Evolutionary conservation across 2,329 filamentous ascomycete genomes (phyloP).

Genomic region (Sclerotinia trifoliorum): DNA sequence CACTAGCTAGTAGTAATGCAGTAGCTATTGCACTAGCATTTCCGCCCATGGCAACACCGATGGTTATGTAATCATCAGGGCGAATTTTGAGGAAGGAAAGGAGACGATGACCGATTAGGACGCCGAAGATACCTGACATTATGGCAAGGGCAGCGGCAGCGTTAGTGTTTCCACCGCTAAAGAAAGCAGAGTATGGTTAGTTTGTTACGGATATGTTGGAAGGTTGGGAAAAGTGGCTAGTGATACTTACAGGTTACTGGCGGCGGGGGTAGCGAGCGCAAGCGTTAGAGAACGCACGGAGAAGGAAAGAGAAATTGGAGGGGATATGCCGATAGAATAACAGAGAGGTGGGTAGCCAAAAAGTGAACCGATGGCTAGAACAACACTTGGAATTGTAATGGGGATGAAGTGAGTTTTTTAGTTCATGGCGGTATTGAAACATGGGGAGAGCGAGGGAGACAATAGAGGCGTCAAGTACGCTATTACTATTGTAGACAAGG

Average conservation of each 20-base stretch:
- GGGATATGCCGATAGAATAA: conserved; percentile 53
- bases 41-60: conserved; percentile 60
- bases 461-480: conserved; percentile 56
- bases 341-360: conserved; percentile 58
- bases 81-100: conserved; percentile 52
- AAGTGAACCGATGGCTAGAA: conserved; percentile 52
- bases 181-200: not conserved
- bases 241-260: conserved; percentile 53
- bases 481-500: conserved; percentile 35
- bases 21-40: conserved; percentile 61
- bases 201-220: not conserved
- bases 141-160: conserved; percentile 58
- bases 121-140: conserved; percentile 58
- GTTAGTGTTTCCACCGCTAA: conserved; percentile 37
- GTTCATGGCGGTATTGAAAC: conserved; percentile 58
- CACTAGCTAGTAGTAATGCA: conserved; percentile 54
- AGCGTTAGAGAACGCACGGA: conserved; percentile 57
- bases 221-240: conserved; percentile 32
- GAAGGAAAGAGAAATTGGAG: conserved; percentile 54
- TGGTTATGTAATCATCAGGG: conserved; percentile 61
- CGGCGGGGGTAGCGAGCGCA: conserved; percentile 59
- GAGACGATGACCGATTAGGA: conserved; percentile 52
- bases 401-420: conserved; percentile 52
- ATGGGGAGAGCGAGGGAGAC: conserved; percentile 60
- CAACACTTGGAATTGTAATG: conserved; percentile 54